Percentiles rank a stretch among this genome's conserved stretches.
Conservation (phyloP, 73 alveolate genomes). For the Paramecium biaurelia region DNA sequence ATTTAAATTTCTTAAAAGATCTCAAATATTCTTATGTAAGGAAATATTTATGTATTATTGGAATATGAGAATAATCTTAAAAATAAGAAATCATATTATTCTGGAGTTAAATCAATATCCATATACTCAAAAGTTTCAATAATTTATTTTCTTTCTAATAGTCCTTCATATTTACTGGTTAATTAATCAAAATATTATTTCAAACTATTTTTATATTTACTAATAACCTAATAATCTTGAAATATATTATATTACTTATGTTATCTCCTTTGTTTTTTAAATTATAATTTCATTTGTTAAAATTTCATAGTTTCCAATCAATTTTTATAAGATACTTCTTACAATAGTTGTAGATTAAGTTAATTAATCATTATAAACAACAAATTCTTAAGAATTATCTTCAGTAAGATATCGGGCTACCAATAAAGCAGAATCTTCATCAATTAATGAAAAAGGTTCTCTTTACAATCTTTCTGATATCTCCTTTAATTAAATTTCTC, state of each 20-base stretch:
- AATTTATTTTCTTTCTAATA: neutral
- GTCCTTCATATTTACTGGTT: constrained; percentile 32
- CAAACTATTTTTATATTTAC: constrained; percentile 38
- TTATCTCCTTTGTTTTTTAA: neutral
- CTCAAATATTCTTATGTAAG: neutral
- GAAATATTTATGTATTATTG: neutral
- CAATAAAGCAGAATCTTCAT: constrained; percentile 37
- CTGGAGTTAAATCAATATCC: constrained; percentile 29
- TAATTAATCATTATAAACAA: constrained; percentile 27
- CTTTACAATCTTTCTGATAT: neutral
- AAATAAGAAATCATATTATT: constrained; percentile 16
- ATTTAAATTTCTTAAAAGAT: neutral
- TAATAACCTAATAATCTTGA: neutral
- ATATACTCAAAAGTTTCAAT: constrained; percentile 15
- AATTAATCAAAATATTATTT: constrained; percentile 24
- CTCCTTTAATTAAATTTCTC: neutral
- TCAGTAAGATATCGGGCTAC: constrained; percentile 40
- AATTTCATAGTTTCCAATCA: neutral
- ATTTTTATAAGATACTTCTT: neutral
- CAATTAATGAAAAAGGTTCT: constrained; percentile 15
- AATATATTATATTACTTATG: no score
- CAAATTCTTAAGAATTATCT: constrained; percentile 16
- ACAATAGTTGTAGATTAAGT: constrained; percentile 23
- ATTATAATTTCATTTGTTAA: neutral
- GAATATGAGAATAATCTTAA: neutral